Conservation (phyloP, 1,284 basidiomycete species). For the Rhizoctonia solani region DNA sequence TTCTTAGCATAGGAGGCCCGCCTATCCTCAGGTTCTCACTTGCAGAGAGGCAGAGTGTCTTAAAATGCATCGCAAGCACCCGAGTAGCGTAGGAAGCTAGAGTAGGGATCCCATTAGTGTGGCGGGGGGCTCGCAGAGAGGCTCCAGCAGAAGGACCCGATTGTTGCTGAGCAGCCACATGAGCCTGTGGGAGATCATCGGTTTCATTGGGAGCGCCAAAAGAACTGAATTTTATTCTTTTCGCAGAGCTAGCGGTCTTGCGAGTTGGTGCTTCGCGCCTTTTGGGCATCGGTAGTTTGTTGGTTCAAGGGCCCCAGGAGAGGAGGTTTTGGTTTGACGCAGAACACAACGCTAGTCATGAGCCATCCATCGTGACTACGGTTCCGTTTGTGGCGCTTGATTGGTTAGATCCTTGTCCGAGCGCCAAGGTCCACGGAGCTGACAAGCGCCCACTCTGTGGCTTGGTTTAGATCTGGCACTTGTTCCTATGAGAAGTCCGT, state of each 20-base stretch:
- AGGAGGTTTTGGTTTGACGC: neutral
- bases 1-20: conserved; percentile 43
- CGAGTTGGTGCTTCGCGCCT: neutral
- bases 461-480: neutral
- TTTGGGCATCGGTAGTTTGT: neutral
- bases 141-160: conserved; percentile 8
- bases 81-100: conserved; percentile 11
- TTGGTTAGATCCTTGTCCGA: too few relatives aligned
- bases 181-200: conserved; percentile 10
- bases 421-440: neutral
- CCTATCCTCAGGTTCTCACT: conserved; percentile 45
- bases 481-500: too few relatives aligned
- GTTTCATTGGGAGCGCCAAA: conserved; percentile 16
- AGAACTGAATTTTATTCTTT: conserved; percentile 13
- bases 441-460: too few relatives aligned
- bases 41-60: conserved; percentile 48
- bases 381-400: too few relatives aligned
- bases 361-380: too few relatives aligned
- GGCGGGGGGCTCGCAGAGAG: conserved; percentile 3
- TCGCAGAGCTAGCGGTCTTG: neutral
- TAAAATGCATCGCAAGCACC: conserved; percentile 54
- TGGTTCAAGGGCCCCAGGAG: neutral
- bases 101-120: neutral
- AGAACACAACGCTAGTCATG: neutral
- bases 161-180: conserved; percentile 17